A percentile compares a stretch with the other conserved stretches of the same genome.
These are phyloP conservation scores for Candida taoyuanica DNA, from an alignment of 805 yeast species.

Conservation along the genomic window DNA sequence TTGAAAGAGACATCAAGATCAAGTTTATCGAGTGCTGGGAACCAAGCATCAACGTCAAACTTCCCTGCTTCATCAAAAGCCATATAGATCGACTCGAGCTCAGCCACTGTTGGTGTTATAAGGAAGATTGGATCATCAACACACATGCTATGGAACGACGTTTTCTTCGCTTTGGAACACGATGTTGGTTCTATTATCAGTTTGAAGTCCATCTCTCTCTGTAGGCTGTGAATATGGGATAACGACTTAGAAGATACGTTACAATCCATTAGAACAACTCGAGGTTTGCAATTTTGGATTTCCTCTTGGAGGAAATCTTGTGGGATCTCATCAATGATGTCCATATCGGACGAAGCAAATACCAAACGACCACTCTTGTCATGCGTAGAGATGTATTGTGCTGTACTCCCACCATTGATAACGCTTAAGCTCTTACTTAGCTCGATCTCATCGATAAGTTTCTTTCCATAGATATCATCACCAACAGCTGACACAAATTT, in stretches of 20 bases:
- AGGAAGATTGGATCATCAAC: constrained; percentile 11
- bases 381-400: constrained; percentile 73
- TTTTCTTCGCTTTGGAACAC: constrained; percentile 48
- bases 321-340: constrained; percentile 50
- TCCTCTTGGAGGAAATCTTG: constrained; percentile 37
- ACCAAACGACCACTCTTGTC: constrained; percentile 56
- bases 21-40: constrained; percentile 61
- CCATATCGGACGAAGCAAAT: constrained; percentile 84
- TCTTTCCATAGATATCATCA: constrained; percentile 48
- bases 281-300: constrained; percentile 41
- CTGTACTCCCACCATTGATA: constrained; percentile 36
- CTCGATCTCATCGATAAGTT: constrained; percentile 32
- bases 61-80: constrained; percentile 39
- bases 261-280: constrained; percentile 58
- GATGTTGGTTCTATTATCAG: constrained; percentile 78
- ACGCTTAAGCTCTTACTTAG: constrained; percentile 24
- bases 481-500: constrained; percentile 60
- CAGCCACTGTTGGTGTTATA: constrained; percentile 64
- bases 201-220: constrained; percentile 23
- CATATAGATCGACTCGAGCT: constrained; percentile 50
- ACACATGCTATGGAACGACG: constrained; percentile 8
- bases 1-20: constrained; percentile 45
- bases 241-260: constrained; percentile 49
- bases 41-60: constrained; percentile 63
- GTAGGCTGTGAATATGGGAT: constrained; percentile 32